These are phyloP conservation scores for Deuterostichococcus epilithicus DNA, from an alignment of 139 green algal genomes.

Conservation along the genomic window DNA sequence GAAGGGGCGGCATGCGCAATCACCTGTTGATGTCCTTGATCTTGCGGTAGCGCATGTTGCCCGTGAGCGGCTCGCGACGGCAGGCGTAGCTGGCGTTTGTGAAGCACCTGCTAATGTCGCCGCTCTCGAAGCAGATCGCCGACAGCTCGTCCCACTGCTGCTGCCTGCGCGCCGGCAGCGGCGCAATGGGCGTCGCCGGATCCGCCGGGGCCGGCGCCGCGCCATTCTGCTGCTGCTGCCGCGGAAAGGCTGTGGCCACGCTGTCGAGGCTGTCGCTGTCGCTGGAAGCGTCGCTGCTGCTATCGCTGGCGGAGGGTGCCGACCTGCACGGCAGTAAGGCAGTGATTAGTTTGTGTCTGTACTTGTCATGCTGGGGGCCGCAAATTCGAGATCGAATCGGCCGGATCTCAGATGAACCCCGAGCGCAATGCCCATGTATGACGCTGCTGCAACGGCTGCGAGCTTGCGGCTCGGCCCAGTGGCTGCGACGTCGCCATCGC, in stretches of 20 bases:
- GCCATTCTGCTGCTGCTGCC: too few species aligned
- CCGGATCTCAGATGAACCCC: too few species aligned
- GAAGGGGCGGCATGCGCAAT: neutral
- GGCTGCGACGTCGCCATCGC: too few species aligned
- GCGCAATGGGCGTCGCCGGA: neutral
- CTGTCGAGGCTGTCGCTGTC: neutral
- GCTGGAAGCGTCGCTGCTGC: neutral
- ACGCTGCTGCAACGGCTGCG: too few species aligned
- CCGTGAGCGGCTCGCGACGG: neutral
- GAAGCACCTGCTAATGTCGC: neutral
- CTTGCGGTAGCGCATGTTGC: conserved; percentile 1
- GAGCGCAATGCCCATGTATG: too few species aligned
- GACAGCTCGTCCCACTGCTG: neutral
- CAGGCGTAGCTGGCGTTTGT: neutral
- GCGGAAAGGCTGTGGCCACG: neutral
- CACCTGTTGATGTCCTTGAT: conserved; percentile 13
- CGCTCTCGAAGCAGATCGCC: too few species aligned
- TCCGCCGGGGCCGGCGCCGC: too few species aligned
- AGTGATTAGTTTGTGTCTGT: too few species aligned
- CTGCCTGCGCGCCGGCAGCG: too few species aligned
- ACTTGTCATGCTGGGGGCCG: too few species aligned
- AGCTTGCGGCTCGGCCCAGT: too few species aligned
- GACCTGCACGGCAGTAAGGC: neutral
- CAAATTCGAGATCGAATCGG: too few species aligned
- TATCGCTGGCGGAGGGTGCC: neutral